Evolutionary conservation across 176 grass and related monocot genomes (phyloP).

Genomic region (bread wheat (Triticum aestivum)): DNA sequence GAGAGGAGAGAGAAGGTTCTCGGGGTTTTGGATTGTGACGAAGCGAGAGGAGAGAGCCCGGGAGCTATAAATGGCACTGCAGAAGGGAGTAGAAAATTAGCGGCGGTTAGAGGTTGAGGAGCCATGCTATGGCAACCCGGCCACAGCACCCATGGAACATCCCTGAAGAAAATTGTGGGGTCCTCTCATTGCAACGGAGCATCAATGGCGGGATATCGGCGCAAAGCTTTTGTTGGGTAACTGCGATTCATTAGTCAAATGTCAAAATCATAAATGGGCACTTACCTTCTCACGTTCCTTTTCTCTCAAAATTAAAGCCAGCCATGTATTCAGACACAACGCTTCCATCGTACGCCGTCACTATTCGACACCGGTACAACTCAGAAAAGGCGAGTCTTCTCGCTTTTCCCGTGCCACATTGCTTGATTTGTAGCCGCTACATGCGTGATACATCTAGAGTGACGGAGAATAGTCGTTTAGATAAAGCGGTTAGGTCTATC

Average conservation of each 20-base stretch:
- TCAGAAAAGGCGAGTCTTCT: neutral
- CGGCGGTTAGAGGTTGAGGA: constrained; percentile 38
- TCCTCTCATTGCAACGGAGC: neutral
- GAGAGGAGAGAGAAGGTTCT: neutral
- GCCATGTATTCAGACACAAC: neutral
- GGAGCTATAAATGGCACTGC: constrained; percentile 40
- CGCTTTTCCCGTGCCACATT: neutral
- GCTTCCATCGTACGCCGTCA: neutral
- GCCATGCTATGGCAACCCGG: constrained; percentile 28
- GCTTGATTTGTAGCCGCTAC: neutral
- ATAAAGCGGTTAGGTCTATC: neutral
- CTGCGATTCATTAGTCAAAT: neutral
- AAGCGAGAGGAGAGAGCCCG: neutral
- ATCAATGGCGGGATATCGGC: neutral
- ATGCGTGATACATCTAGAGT: neutral
- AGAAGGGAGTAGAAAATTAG: constrained; percentile 38
- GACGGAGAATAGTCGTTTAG: neutral
- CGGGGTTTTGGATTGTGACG: constrained; percentile 21
- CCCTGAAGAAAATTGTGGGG: constrained; percentile 3
- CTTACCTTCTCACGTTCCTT: neutral
- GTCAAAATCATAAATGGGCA: neutral
- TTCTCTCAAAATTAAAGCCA: neutral
- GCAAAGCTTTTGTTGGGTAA: neutral
- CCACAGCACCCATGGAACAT: constrained; percentile 32
- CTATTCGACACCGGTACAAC: neutral